Evolutionary conservation across 306 rosid genomes (phyloP).

Genomic region (Sechiopsis laciniata): DNA sequence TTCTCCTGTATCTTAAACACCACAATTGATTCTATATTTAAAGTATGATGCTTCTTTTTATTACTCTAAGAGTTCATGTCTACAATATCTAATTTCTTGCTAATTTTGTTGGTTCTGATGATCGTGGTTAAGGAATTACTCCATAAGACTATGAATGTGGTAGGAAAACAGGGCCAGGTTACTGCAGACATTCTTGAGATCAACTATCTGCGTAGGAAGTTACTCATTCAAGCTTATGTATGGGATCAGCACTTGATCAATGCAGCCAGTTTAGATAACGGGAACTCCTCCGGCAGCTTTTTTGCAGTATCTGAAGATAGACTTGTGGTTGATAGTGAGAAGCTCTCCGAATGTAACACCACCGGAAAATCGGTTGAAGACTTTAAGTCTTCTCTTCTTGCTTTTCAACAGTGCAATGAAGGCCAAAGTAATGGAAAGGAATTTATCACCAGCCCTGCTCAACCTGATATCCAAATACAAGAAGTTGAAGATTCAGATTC

Average conservation of each 20-base stretch:
- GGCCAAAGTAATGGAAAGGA: not conserved
- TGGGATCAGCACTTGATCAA: slow-evolving; percentile 76
- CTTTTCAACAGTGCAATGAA: slow-evolving; percentile 1
- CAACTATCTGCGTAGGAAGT: slow-evolving; percentile 69
- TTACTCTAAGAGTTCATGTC: not conserved
- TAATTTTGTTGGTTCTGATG: slow-evolving; percentile 10
- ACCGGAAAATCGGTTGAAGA: slow-evolving; percentile 37
- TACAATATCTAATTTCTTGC: not conserved
- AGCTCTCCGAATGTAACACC: slow-evolving; percentile 29
- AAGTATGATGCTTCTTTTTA: not conserved
- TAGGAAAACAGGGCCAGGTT: slow-evolving; percentile 54
- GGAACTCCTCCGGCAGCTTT: slow-evolving; percentile 34
- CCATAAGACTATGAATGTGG: slow-evolving; percentile 52
- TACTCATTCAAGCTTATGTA: slow-evolving; percentile 73
- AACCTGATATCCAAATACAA: slow-evolving; percentile 4
- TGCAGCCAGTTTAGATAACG: slow-evolving; percentile 40
- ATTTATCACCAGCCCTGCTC: not conserved
- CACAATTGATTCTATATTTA: not conserved
- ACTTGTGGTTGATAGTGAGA: slow-evolving; percentile 34
- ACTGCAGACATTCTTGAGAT: slow-evolving; percentile 74
- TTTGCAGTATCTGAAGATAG: slow-evolving; percentile 42
- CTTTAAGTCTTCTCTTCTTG: slow-evolving; percentile 27
- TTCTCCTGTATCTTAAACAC: not conserved
- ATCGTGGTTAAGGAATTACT: slow-evolving; percentile 51
- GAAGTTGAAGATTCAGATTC: slow-evolving; percentile 13